These are phyloP conservation scores for Beauveria caledonica DNA, from an alignment of 2,329 filamentous ascomycete species.

Conservation along the genomic window DNA sequence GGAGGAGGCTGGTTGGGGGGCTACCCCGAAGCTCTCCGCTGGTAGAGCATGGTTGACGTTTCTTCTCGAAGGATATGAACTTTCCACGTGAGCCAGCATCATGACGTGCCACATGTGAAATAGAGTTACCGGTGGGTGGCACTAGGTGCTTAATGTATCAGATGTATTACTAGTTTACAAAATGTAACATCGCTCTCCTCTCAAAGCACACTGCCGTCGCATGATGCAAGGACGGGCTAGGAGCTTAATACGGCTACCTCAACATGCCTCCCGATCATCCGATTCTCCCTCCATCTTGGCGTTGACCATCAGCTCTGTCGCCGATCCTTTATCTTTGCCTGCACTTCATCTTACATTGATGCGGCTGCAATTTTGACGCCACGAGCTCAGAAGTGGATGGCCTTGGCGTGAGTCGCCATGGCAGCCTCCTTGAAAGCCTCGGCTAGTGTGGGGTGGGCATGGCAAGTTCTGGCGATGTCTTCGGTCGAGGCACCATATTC, in stretches of 20 bases:
- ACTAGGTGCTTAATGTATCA: background rate
- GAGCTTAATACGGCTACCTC: background rate
- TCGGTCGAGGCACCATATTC: slow-evolving; percentile 96
- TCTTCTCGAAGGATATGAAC: too few relatives aligned
- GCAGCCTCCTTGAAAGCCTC: slow-evolving; percentile 99
- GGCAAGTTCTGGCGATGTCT: slow-evolving; percentile 89
- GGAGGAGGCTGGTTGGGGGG: too few relatives aligned
- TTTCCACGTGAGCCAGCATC: too few relatives aligned
- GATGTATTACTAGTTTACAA: slow-evolving; percentile 16
- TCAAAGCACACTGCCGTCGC: background rate
- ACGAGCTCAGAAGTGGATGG: slow-evolving; percentile 75
- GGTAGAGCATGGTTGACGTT: too few relatives aligned
- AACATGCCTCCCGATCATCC: background rate
- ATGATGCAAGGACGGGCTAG: background rate
- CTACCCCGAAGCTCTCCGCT: too few relatives aligned
- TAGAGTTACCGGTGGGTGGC: too few relatives aligned
- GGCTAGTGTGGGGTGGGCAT: slow-evolving; percentile 90
- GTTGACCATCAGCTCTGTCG: background rate
- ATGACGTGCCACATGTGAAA: background rate
- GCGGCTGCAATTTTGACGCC: background rate
- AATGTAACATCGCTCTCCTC: slow-evolving; percentile 7
- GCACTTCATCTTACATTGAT: background rate
- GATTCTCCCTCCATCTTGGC: background rate
- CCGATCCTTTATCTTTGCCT: background rate
- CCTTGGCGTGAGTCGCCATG: slow-evolving; percentile 92